Conservation (phyloP, 805 yeast genomes). For the Teunomyces panamensis region DNA sequence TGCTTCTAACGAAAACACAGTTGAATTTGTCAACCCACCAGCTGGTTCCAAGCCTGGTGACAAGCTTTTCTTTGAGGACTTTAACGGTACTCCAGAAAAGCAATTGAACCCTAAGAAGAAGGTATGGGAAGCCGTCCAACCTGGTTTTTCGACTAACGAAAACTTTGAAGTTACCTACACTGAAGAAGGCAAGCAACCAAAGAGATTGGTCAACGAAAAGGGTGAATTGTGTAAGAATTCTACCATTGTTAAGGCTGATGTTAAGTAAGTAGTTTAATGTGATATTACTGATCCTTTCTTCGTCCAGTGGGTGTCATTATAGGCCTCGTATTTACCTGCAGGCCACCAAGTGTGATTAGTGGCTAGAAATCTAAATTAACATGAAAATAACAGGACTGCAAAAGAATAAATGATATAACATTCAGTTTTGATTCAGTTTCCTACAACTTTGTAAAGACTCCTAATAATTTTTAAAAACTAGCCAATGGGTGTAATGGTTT, state of each 20-base stretch:
- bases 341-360: too few species aligned
- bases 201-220: slow-evolving; percentile 69
- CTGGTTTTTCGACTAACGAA: slow-evolving; percentile 79
- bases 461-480: not conserved
- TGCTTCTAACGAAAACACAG: slow-evolving; percentile 70
- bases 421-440: too few species aligned
- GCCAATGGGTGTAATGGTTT: not conserved
- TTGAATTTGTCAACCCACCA: slow-evolving; percentile 95
- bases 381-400: too few species aligned
- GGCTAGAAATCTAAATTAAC: too few species aligned
- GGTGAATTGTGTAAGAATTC: slow-evolving; percentile 78
- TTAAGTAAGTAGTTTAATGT: slow-evolving; percentile 47
- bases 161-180: slow-evolving; percentile 75
- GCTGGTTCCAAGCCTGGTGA: slow-evolving; percentile 92
- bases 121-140: slow-evolving; percentile 94
- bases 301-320: not conserved
- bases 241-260: slow-evolving; percentile 72
- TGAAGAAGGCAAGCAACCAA: slow-evolving; percentile 72
- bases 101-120: slow-evolving; percentile 97
- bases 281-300: not conserved
- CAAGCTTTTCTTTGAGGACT: slow-evolving; percentile 91
- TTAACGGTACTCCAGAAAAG: slow-evolving; percentile 83
- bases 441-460: not conserved
- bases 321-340: not conserved
- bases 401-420: too few species aligned